These are phyloP conservation scores for Neospora caninum DNA, from an alignment of 169 alveolate species.

Conservation along the genomic window DNA sequence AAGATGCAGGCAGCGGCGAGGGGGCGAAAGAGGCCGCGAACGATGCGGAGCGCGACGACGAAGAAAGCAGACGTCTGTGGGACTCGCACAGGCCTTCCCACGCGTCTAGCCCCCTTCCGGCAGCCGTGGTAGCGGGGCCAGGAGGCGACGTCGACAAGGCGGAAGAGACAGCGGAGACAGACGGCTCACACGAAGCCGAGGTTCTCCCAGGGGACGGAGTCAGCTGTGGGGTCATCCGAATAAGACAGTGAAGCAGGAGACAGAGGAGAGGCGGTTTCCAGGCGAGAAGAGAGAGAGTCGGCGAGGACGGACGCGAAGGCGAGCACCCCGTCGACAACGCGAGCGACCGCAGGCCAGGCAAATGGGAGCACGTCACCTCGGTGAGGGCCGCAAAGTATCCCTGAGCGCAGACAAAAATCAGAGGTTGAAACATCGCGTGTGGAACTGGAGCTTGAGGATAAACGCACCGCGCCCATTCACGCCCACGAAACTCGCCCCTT, in stretches of 20 bases:
- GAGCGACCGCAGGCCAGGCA: neutral
- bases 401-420: neutral
- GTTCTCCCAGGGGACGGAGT: neutral
- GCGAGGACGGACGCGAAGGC: neutral
- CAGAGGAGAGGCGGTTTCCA: conserved; percentile 14
- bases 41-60: neutral
- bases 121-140: too few relatives aligned
- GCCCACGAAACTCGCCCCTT: too few relatives aligned
- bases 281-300: neutral
- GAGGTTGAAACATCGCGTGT: too few relatives aligned
- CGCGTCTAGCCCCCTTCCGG: neutral
- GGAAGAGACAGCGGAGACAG: too few relatives aligned
- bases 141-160: too few relatives aligned
- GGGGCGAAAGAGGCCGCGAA: neutral
- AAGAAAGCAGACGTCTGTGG: neutral
- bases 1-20: neutral
- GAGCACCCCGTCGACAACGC: neutral
- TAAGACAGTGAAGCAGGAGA: conserved; percentile 4
- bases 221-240: conserved; percentile 12
- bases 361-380: neutral
- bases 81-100: neutral
- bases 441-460: too few relatives aligned
- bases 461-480: too few relatives aligned
- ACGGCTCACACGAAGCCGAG: neutral
- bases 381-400: neutral